Evolutionary conservation across 192 early-diverging fungal genomes (phyloP), one percentile per base, ranked within the genome.

Genomic region (Backusella tuberculispora): DNA sequence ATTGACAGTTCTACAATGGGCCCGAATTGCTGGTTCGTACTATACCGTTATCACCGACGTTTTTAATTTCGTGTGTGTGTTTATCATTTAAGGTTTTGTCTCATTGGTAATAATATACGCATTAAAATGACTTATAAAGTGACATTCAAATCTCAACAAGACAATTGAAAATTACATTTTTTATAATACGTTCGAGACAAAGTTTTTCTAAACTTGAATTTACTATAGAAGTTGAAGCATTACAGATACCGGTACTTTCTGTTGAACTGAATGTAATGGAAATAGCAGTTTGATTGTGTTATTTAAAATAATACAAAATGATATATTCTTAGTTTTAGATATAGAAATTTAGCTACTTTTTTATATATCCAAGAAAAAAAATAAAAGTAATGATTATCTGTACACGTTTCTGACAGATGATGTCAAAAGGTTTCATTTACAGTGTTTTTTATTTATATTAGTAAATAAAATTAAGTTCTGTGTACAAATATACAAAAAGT

Each of bases 61-160:
- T 56, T 12, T 12, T 17, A 56, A 8, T 24, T 12, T 4, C 10
- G 24, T 10, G 19, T 56, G 19, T 56, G 21, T 8, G 10, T 56
- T 21, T 21, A 56, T 24, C 21, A 56, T 24, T 24, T 56, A 56
- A 56, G 21, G 53, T 56, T 56, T 56, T 56, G 53, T 56, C 53
- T 56, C 53, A 56, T 56, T 56, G 53, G 19, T 56, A 56, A 56
- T 21, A 12, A 24, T 26, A 10, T 26, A 26, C 21, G 9, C 9
- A 24, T 46, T 24, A 53, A 53, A 53, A 17, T 19, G 6, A 9
- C 24, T 56, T 24, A 56, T 56, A 7, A 56, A 21, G 21, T 56
- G 24, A 24, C 4, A 56, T 53, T 53, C 48, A 19, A 19, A 50
- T 21, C 8, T 50, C n/a, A 24, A 26, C 10, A 56, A 56, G 21